Percentiles rank a stretch among this genome's conserved stretches.
Evolutionary conservation across 805 yeast species (phyloP).

Genomic region (Lipomyces orientalis): DNA sequence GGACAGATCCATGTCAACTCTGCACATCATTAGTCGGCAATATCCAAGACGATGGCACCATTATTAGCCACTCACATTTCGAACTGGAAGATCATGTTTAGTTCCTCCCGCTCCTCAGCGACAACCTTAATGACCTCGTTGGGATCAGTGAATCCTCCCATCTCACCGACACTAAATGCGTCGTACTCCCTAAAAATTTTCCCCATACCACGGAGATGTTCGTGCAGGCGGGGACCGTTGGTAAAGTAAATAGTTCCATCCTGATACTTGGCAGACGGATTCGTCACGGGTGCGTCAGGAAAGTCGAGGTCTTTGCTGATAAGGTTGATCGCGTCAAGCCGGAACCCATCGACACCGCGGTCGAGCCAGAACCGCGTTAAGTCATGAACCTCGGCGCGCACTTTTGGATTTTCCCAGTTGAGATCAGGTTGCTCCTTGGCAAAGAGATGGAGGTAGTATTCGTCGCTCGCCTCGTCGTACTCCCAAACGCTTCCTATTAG

Average conservation of each 20-base stretch:
- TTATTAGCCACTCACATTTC: conserved; percentile 35
- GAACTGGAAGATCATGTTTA: conserved; percentile 42
- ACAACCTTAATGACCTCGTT: conserved; percentile 36
- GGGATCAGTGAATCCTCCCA: conserved; percentile 50
- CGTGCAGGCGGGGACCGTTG: conserved; percentile 64
- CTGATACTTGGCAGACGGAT: conserved; percentile 48
- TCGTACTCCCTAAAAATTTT: conserved; percentile 55
- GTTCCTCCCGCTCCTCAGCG: conserved; percentile 39
- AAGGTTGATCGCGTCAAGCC: conserved; percentile 62
- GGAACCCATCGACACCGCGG: conserved; percentile 63
- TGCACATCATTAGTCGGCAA: conserved; percentile 47
- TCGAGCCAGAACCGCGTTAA: conserved; percentile 62
- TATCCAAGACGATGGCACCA: background rate
- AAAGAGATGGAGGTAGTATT: conserved; percentile 61
- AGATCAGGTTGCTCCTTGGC: conserved; percentile 64
- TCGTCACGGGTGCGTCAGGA: conserved; percentile 57
- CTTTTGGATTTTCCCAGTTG: conserved; percentile 62
- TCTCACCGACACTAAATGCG: conserved; percentile 65
- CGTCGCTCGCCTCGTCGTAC: conserved; percentile 59
- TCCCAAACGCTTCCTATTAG: conserved; percentile 55
- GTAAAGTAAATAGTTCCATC: conserved; percentile 51
- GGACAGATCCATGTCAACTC: conserved; percentile 36
- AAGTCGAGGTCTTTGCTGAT: conserved; percentile 56
- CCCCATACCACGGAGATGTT: conserved; percentile 60
- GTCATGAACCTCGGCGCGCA: conserved; percentile 50